phyloP scores from a whole-genome alignment of 1,284 basidiomycete genomes.

The Puccinia novopanici region DNA sequence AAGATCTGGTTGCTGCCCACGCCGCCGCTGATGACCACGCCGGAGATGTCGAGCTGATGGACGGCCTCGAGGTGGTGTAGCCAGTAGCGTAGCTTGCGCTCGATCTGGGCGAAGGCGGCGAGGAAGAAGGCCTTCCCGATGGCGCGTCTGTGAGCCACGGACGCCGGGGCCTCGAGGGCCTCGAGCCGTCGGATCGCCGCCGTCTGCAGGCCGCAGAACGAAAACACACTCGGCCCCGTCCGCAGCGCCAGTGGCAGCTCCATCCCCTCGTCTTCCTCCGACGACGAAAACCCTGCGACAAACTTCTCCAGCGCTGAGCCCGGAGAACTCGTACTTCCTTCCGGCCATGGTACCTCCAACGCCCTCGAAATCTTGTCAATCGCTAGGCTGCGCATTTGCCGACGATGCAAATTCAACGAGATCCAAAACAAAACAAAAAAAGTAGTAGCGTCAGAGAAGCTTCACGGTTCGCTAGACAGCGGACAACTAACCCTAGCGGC shows the following conservation, averaged over 20 bases:
- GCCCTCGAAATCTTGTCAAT: conserved; percentile 37
- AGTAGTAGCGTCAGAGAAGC: too few relatives aligned
- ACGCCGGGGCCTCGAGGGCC: neutral
- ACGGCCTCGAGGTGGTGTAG: conserved; percentile 63
- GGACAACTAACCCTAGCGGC: conserved; percentile 66
- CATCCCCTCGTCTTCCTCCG: neutral
- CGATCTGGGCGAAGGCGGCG: conserved; percentile 72
- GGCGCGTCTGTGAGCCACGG: conserved; percentile 53
- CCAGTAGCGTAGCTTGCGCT: conserved; percentile 70
- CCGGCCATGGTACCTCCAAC: conserved; percentile 16
- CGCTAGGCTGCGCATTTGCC: neutral
- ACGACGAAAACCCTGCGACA: neutral
- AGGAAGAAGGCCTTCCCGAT: conserved; percentile 73
- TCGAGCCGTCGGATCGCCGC: conserved; percentile 16
- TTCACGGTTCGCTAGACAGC: neutral
- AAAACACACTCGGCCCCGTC: conserved; percentile 22
- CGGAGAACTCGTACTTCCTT: neutral
- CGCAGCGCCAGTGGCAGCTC: conserved; percentile 36
- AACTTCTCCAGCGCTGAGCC: conserved; percentile 36
- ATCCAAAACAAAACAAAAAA: too few relatives aligned
- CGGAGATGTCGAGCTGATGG: conserved; percentile 58
- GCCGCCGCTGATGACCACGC: conserved; percentile 79
- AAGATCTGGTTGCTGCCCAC: conserved; percentile 81
- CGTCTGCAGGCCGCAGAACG: conserved; percentile 43
- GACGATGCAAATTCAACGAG: too few relatives aligned